Percentiles rank a stretch among this genome's conserved stretches.
These are phyloP conservation scores for Boletus sp. DNA, from an alignment of 768 basidiomycete genomes.

Conservation along the genomic window DNA sequence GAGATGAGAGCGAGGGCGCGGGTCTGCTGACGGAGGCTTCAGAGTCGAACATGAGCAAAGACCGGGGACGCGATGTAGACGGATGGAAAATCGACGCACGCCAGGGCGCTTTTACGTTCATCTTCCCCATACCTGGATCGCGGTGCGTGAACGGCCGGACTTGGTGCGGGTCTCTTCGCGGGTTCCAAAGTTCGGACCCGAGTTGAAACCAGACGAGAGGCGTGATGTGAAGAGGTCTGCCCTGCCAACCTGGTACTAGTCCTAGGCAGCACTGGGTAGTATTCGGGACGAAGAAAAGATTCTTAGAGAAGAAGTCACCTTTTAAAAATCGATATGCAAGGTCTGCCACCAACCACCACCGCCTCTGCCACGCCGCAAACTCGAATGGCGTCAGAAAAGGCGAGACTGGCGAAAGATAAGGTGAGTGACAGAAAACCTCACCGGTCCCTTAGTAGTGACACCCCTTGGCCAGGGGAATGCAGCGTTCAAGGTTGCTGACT, in stretches of 20 bases:
- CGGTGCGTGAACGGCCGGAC: conserved; percentile 3
- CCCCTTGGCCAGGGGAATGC: conserved; percentile 65
- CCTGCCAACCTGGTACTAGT: background rate
- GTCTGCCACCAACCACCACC: conserved; percentile 7
- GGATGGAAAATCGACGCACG: conserved; percentile 20
- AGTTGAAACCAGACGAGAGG: background rate
- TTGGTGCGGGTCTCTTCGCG: background rate
- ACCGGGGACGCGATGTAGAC: background rate
- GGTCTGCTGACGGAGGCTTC: conserved; percentile 60
- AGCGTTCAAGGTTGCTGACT: conserved; percentile 81
- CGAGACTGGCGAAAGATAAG: conserved; percentile 34
- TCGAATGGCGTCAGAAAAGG: conserved; percentile 35
- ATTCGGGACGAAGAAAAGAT: background rate
- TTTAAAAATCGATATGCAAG: background rate
- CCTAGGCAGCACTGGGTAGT: background rate
- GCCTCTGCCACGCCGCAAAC: background rate
- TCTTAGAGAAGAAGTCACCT: background rate
- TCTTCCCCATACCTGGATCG: background rate
- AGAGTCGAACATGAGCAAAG: conserved; percentile 11
- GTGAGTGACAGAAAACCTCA: conserved; percentile 1
- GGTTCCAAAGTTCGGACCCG: conserved; percentile 1
- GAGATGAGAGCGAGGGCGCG: conserved; percentile 43
- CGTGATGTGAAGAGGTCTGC: background rate
- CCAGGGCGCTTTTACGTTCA: conserved; percentile 19
- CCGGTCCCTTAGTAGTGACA: background rate